A percentile compares a stretch with the other conserved stretches of the same genome.
phyloP scores from a whole-genome alignment of 129 eudicot genomes.

The Lonicera japonica region DNA sequence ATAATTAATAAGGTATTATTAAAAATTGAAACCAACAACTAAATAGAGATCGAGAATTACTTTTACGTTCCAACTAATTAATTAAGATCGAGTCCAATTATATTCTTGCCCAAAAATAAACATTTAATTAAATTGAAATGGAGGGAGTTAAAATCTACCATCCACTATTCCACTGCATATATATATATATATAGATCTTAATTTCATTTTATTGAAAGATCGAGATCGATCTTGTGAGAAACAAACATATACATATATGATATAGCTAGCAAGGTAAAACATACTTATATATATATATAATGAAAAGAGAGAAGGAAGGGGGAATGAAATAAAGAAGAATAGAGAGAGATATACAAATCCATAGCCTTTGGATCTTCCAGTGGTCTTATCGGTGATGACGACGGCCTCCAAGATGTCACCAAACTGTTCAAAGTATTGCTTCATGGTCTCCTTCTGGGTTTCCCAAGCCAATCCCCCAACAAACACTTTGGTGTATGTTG shows the following conservation, averaged over 20 bases:
- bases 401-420: slow-evolving; percentile 98
- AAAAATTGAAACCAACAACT: not conserved
- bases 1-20: no score
- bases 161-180: no score
- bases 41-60: no score
- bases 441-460: slow-evolving; percentile 89
- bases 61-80: no score
- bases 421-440: slow-evolving; percentile 80
- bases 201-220: no score
- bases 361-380: slow-evolving; percentile 96
- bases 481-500: slow-evolving; percentile 89
- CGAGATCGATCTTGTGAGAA: not conserved
- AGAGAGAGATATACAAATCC: slow-evolving; percentile 57
- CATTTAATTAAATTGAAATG: no score
- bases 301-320: not conserved
- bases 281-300: no score
- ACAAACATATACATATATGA: not conserved
- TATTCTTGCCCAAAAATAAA: no score
- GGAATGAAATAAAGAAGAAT: not conserved
- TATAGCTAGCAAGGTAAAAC: not conserved
- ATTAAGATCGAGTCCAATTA: no score
- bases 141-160: no score
- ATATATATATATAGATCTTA: slow-evolving; percentile 2
- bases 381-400: slow-evolving; percentile 82
- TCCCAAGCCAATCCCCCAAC: slow-evolving; percentile 99